These are phyloP conservation scores for Penicillium argentinense DNA, from an alignment of 495 filamentous ascomycete species.

Conservation along the genomic window DNA sequence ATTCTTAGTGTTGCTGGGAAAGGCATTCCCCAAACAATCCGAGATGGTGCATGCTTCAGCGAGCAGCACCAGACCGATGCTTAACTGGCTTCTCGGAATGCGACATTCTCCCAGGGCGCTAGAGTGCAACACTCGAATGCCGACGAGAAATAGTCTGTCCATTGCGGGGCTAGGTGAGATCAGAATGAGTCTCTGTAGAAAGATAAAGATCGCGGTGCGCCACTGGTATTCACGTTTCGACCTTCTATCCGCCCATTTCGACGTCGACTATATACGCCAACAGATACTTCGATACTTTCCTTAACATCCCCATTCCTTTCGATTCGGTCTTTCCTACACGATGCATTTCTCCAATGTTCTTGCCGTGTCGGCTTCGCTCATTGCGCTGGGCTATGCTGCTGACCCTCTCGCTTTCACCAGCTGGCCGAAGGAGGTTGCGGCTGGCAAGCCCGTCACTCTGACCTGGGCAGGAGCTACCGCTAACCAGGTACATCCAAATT, in stretches of 20 bases:
- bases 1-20: background rate
- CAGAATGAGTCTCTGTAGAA: background rate
- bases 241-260: slow-evolving; percentile 3
- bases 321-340: slow-evolving; percentile 1
- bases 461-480: slow-evolving; percentile 40
- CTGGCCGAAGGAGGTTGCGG: slow-evolving; percentile 38
- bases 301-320: slow-evolving; percentile 13
- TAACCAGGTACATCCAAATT: slow-evolving; percentile 12
- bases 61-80: slow-evolving; percentile 5
- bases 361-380: slow-evolving; percentile 29
- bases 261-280: slow-evolving; percentile 1
- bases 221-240: slow-evolving; percentile 9
- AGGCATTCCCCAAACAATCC: slow-evolving; percentile 13
- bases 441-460: slow-evolving; percentile 41
- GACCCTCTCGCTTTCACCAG: slow-evolving; percentile 43
- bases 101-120: slow-evolving; percentile 23
- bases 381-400: slow-evolving; percentile 28
- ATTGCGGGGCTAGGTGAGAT: slow-evolving; percentile 14
- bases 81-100: slow-evolving; percentile 20
- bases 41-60: slow-evolving; percentile 6
- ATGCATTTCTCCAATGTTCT: slow-evolving; percentile 35
- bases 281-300: slow-evolving; percentile 12
- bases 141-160: slow-evolving; percentile 11
- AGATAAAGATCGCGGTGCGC: slow-evolving; percentile 27
- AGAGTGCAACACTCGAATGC: slow-evolving; percentile 17